phyloP scores from a whole-genome alignment of 164 flowering plant genomes.

The Akebia trifoliata region DNA sequence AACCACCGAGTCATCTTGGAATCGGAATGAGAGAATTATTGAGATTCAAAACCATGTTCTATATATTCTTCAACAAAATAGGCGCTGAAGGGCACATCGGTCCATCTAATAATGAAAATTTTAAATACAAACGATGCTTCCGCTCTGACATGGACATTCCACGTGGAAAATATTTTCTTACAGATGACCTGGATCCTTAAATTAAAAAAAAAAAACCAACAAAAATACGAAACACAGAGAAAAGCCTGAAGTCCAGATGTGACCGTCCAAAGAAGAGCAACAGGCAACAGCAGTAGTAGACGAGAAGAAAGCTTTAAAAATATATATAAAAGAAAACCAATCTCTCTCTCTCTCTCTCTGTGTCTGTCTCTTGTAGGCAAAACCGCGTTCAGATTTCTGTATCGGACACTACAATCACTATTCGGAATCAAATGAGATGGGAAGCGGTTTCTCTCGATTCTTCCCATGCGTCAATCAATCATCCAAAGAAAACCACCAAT shows the following conservation, averaged over 20 bases:
- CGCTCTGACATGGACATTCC: conserved; percentile 8
- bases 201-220: conserved; percentile 6
- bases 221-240: no score
- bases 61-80: no score
- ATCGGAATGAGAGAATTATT: no score
- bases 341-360: conserved; percentile 5
- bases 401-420: not conserved
- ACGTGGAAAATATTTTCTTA: conserved; percentile 8
- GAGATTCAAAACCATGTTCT: no score
- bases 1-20: no score
- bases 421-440: conserved; percentile 29
- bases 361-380: conserved; percentile 9
- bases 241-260: conserved; percentile 9
- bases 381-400: conserved; percentile 12
- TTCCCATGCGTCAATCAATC: conserved; percentile 18
- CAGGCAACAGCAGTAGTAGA: conserved; percentile 4
- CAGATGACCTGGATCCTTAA: conserved; percentile 14
- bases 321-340: conserved; percentile 1
- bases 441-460: conserved; percentile 28
- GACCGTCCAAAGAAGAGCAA: conserved; percentile 14
- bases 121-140: no score
- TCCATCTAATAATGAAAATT: no score
- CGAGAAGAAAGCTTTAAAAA: not conserved
- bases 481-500: conserved; percentile 13
- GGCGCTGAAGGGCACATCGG: not conserved